Conservation (phyloP, 306 rosid species). For the Trifolium dubium region DNA sequence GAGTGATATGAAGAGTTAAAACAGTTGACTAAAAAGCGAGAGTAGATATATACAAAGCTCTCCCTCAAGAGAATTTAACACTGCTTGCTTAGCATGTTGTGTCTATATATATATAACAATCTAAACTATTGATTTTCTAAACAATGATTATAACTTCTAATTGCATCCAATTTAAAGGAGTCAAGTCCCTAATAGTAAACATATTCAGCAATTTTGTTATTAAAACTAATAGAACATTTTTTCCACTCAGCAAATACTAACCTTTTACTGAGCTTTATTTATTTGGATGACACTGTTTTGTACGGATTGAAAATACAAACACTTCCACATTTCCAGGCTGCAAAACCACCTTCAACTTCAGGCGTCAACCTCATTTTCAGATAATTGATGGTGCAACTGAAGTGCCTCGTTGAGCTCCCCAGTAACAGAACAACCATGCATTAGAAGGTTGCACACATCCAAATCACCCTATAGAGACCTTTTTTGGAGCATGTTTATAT, state of each 20-base stretch:
- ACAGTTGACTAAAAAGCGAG: neutral
- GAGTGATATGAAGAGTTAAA: neutral
- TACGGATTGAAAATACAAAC: neutral
- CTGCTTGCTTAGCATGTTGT: too few relatives aligned
- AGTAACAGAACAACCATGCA: constrained; percentile 55
- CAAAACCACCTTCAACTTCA: constrained; percentile 19
- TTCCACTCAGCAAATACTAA: constrained; percentile 28
- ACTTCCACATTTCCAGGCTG: constrained; percentile 13
- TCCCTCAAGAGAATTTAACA: too few relatives aligned
- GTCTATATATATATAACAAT: neutral
- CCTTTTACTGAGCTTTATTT: constrained; percentile 25
- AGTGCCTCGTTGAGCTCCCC: constrained; percentile 55
- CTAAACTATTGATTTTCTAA: neutral
- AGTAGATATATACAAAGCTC: neutral
- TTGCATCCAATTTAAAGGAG: neutral
- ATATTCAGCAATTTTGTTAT: neutral
- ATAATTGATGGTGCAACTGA: constrained; percentile 46
- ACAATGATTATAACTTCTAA: neutral
- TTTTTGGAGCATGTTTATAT: constrained; percentile 57
- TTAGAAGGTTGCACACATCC: constrained; percentile 55
- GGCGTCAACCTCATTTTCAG: constrained; percentile 25
- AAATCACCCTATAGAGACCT: constrained; percentile 59
- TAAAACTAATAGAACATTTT: constrained; percentile 20
- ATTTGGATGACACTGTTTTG: constrained; percentile 27
- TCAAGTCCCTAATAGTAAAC: neutral